These are phyloP conservation scores for Brasilioporus rufonigricans DNA, from an alignment of 768 basidiomycete species.

Conservation along the genomic window DNA sequence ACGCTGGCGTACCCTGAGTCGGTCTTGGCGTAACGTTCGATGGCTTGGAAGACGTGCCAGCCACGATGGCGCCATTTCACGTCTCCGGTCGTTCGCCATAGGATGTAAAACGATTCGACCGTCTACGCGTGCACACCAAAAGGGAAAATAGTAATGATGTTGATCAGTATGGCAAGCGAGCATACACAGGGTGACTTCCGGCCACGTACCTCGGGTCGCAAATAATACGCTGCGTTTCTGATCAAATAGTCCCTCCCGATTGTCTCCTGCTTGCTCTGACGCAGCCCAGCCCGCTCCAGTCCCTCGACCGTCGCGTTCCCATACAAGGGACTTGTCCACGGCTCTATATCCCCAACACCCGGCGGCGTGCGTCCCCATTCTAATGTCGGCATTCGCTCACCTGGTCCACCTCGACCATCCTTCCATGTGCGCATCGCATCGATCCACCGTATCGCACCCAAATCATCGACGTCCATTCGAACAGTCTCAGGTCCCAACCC, in stretches of 20 bases:
- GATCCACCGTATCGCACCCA: constrained; percentile 27
- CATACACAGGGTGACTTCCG: not conserved
- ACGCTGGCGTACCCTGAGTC: constrained; percentile 62
- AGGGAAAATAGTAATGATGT: not conserved
- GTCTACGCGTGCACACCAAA: constrained; percentile 42
- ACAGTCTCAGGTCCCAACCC: constrained; percentile 67
- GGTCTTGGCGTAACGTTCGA: constrained; percentile 59
- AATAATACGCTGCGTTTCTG: constrained; percentile 46
- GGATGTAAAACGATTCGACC: constrained; percentile 66
- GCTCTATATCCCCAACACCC: constrained; percentile 41
- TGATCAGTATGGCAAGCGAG: not conserved
- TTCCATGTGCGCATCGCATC: constrained; percentile 47
- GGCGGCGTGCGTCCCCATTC: constrained; percentile 41
- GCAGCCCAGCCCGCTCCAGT: not conserved
- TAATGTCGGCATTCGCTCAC: constrained; percentile 34
- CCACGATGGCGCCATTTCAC: constrained; percentile 66
- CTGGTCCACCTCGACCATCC: constrained; percentile 3
- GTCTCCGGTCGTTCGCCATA: constrained; percentile 72
- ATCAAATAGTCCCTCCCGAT: constrained; percentile 53
- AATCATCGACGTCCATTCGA: constrained; percentile 31
- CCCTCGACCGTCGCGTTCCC: constrained; percentile 7
- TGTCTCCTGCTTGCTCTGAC: constrained; percentile 11
- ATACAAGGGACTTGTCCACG: constrained; percentile 16
- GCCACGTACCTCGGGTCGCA: constrained; percentile 65
- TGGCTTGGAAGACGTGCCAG: constrained; percentile 67